These are phyloP conservation scores for Ophiocordyceps camponoti-floridani DNA, from an alignment of 2,329 filamentous ascomycete species.

Conservation along the genomic window DNA sequence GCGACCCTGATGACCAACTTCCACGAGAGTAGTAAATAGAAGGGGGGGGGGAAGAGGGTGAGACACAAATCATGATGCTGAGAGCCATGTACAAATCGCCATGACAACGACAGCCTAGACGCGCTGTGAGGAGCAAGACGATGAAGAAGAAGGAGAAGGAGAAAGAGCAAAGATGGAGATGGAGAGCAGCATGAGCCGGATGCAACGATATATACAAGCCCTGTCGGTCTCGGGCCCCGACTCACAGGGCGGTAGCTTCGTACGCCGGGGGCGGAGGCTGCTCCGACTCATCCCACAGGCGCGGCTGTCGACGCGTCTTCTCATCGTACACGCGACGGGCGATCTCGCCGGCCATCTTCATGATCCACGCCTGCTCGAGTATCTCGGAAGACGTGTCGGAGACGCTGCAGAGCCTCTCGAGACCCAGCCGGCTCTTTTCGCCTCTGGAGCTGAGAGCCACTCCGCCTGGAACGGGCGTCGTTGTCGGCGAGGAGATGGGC, in stretches of 20 bases:
- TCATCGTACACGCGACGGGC: slow-evolving; percentile 76
- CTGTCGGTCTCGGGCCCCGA: slow-evolving; percentile 1
- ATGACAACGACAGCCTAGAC: not conserved
- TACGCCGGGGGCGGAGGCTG: slow-evolving; percentile 45
- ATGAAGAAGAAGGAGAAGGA: not conserved
- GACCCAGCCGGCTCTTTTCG: slow-evolving; percentile 12
- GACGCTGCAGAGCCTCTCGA: slow-evolving; percentile 12
- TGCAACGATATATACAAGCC: slow-evolving; percentile 4
- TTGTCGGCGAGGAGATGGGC: not conserved
- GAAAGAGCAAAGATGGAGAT: not conserved
- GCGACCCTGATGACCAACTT: not conserved
- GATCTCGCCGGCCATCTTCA: slow-evolving; percentile 88
- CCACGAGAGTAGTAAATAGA: not conserved
- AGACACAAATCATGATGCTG: not conserved
- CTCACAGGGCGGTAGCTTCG: slow-evolving; percentile 28
- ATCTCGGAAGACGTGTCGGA: slow-evolving; percentile 41
- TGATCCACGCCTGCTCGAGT: slow-evolving; percentile 69
- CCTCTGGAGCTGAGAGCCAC: slow-evolving; percentile 6
- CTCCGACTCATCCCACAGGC: slow-evolving; percentile 30
- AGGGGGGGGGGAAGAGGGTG: not conserved
- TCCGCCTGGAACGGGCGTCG: not conserved
- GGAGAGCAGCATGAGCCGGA: not conserved
- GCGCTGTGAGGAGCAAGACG: not conserved
- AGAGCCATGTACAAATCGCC: not conserved
- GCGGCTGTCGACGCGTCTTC: slow-evolving; percentile 33